Base-by-base conservation (phyloP, 345 rosid species). In the Citrus sinensis region DNA sequence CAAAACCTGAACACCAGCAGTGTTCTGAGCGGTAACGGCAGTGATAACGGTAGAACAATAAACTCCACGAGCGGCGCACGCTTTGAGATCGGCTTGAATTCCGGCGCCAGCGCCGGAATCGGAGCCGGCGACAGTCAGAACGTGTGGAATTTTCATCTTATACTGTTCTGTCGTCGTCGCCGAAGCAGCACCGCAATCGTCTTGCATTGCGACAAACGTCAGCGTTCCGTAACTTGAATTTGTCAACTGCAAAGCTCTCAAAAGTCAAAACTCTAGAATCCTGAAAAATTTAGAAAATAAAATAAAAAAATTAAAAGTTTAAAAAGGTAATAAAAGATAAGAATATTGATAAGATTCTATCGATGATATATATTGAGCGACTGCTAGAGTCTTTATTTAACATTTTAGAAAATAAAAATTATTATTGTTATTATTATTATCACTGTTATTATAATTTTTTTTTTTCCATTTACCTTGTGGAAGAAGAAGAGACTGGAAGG, bases 31-130 rank as follows among this genome's bases (percentile, higher is more conserved):
- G 3, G 99, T 94, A 78, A 96, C 87, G 19, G 95, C 94, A 20
- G 98, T 96, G 16, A 96, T 86, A 14, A 91, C 99, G 32, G 97
- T 89, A 32, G 98, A 95, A 56, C 99, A 96, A 70, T 92, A 96
- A 6, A 91, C 99, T 40, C 94, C 92, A 61, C 97, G 92, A 2
- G 98, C 97, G 5, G 93, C 94, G 68, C 99, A 96, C 42, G 94
- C 86, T 90, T 94, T 96, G 5, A 96, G 89, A 86, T 94, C 99
- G 29, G 99, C 97, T 84, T 96, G 99, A 61, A 96, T 94, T 71
- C 98, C 98, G 27, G 99, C 98, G 51, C 97, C 98, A 19, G 91
- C 93, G 4, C 98, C 98, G 4, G 98, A 96, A 86, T 96, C 98
- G 13, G 98, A 96, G 24, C 98, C 98, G 25, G 97, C 98, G 56